These are phyloP conservation scores for Eutrema yunnanense DNA, from an alignment of 345 rosid genomes.

Conservation along the genomic window DNA sequence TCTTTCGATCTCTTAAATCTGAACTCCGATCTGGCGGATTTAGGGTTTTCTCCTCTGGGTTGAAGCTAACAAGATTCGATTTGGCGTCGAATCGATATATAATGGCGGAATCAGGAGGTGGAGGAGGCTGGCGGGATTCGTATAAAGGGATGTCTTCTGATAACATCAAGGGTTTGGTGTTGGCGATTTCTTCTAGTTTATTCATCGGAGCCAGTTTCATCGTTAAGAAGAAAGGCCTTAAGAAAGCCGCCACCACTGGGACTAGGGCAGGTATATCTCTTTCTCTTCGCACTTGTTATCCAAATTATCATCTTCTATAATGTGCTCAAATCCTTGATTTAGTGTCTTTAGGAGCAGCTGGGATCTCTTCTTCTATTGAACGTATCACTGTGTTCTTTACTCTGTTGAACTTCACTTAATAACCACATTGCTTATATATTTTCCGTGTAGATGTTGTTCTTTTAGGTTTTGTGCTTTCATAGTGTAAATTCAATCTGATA, in stretches of 20 bases:
- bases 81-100: not conserved
- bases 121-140: constrained; percentile 41
- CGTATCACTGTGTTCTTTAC: not conserved
- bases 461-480: not conserved
- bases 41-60: constrained; percentile 6
- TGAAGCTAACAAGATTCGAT: not conserved
- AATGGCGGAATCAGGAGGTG: constrained; percentile 28
- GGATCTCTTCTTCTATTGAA: not conserved
- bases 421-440: not conserved
- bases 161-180: constrained; percentile 73
- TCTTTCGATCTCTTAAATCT: not conserved
- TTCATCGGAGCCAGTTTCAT: constrained; percentile 91
- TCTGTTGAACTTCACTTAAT: not conserved
- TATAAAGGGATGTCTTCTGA: constrained; percentile 74
- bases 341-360: not conserved
- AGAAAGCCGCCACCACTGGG: constrained; percentile 65
- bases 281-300: not conserved
- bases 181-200: constrained; percentile 75
- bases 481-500: not conserved
- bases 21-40: constrained; percentile 14
- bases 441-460: not conserved
- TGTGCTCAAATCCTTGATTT: not conserved
- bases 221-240: constrained; percentile 84
- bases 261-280: constrained; percentile 57
- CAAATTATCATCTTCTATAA: not conserved